Evolutionary conservation across 2,329 filamentous ascomycete species (phyloP).

Genomic region (Verticillium nonalfalfae): DNA sequence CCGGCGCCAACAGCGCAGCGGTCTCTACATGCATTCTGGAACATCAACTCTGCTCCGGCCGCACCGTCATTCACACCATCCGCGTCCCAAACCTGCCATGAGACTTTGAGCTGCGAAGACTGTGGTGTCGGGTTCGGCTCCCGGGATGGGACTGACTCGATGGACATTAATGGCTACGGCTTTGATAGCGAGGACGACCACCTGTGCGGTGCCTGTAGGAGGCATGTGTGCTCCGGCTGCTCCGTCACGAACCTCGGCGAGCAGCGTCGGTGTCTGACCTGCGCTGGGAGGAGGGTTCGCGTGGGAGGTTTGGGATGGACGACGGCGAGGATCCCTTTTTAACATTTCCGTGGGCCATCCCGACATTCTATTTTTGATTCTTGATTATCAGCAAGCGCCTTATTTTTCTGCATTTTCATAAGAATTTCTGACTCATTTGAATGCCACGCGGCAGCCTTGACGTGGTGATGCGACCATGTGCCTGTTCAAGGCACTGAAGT

Average conservation of each 20-base stretch:
- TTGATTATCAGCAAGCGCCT: not conserved
- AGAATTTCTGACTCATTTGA: not conserved
- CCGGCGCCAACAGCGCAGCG: conserved; percentile 28
- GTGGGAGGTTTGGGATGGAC: conserved; percentile 2
- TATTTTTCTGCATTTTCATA: not conserved
- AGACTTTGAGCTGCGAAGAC: conserved; percentile 45
- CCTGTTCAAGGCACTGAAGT: not conserved
- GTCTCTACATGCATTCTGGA: conserved; percentile 57
- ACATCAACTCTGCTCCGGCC: conserved; percentile 34
- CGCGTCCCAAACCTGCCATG: conserved; percentile 74
- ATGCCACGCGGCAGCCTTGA: not conserved
- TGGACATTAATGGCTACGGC: conserved; percentile 30
- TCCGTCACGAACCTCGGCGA: conserved; percentile 52
- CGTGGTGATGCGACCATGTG: not conserved
- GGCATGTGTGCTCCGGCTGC: conserved; percentile 52
- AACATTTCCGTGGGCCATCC: not conserved
- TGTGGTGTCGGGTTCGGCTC: conserved; percentile 32
- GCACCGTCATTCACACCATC: conserved; percentile 21
- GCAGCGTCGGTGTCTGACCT: conserved; percentile 44
- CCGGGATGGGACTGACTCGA: conserved; percentile 17
- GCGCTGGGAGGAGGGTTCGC: conserved; percentile 32
- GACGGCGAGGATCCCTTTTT: not conserved
- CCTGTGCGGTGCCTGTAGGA: conserved; percentile 44
- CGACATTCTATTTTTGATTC: not conserved
- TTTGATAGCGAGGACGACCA: conserved; percentile 16